Evolutionary conservation across 352 stramenopile genomes (phyloP).

Genomic region (Pythium guiyangense): DNA sequence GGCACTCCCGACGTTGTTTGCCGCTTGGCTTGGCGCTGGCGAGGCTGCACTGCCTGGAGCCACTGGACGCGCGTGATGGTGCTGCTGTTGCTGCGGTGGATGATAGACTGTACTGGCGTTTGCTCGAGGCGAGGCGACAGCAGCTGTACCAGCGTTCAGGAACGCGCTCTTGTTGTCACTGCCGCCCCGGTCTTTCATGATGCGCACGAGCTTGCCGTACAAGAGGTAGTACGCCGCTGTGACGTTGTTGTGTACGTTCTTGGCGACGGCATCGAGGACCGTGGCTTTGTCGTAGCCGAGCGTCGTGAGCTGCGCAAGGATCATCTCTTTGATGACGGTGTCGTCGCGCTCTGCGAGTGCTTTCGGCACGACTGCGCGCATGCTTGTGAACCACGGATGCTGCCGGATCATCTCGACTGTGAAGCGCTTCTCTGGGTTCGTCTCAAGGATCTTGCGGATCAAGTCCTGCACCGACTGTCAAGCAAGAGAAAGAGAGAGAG

Average conservation of each 20-base stretch:
- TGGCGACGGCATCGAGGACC: conserved; percentile 36
- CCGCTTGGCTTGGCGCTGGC: not conserved
- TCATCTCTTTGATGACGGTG: conserved; percentile 24
- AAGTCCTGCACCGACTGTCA: conserved; percentile 62
- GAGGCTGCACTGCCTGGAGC: not conserved
- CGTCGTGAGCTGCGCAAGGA: conserved; percentile 47
- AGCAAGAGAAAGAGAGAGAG: not conserved
- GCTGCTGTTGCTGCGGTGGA: not conserved
- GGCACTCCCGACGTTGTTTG: conserved; percentile 4
- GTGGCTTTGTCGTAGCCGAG: conserved; percentile 38
- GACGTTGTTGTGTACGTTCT: conserved; percentile 56
- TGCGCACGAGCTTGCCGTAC: conserved; percentile 43
- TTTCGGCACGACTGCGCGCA: conserved; percentile 12
- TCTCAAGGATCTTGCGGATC: conserved; percentile 82
- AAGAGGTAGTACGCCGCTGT: conserved; percentile 81
- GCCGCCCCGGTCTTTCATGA: conserved; percentile 25
- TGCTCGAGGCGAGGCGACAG: not conserved
- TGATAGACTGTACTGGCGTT: not conserved
- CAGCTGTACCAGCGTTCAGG: not conserved
- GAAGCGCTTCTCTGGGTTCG: conserved; percentile 72
- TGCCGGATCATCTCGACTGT: conserved; percentile 71
- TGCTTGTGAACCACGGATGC: conserved; percentile 72
- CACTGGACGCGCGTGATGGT: not conserved
- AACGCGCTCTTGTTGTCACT: not conserved
- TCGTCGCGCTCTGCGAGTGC: conserved; percentile 24